Base-by-base conservation (phyloP, 768 basidiomycete genomes). In the Leucogyrophana mollusca region DNA sequence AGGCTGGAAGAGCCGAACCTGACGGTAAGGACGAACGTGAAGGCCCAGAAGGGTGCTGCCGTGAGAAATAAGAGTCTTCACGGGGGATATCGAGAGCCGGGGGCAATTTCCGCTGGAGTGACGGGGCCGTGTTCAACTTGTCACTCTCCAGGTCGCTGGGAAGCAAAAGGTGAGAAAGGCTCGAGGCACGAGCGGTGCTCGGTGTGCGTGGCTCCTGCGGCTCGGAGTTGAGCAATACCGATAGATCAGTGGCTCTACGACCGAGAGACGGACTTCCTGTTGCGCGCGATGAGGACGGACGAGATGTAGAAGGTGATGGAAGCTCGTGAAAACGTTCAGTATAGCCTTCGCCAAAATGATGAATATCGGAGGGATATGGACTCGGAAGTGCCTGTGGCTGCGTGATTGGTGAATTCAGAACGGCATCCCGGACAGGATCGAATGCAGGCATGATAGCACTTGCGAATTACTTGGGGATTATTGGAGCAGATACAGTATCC, bases 381-480 rank as follows among this genome's bases (percentile, higher is more conserved):
- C 56, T 57, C 32, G 37, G 56, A 43, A 73, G 69, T 51, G 71
- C 46, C 56, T 67, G 68, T 40, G 74, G 60, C 53, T 73, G 73
- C 33, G 76, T 73, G 56, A 81, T 65, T 23, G 87, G 87, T 34
- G 85, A 87, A 67, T 87, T 87, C 57, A 87, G 78, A 58, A 89
- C 85, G 51, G 89, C 89, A 76, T 90, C 89, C 64, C 89, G 79
- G 51, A 91, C 87, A 58, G 89, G 87, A 76, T 90, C 89, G 75
- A 90, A 89, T 56, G 87, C 64, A 42, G 64, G 64, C 64, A 65
- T 65, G n/a, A 9, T 45, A 24, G 22, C 37, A 36, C 40, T 41
- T 34, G 34, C 17, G 22, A 35, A 5, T 43, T 24, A 17, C 40
- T 30, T 21, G 14, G 7, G 2, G 20, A 42, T 30, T 30, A 9